These are phyloP conservation scores for Xylaria sp. DNA, from an alignment of 2,329 filamentous ascomycete genomes.

Conservation along the genomic window DNA sequence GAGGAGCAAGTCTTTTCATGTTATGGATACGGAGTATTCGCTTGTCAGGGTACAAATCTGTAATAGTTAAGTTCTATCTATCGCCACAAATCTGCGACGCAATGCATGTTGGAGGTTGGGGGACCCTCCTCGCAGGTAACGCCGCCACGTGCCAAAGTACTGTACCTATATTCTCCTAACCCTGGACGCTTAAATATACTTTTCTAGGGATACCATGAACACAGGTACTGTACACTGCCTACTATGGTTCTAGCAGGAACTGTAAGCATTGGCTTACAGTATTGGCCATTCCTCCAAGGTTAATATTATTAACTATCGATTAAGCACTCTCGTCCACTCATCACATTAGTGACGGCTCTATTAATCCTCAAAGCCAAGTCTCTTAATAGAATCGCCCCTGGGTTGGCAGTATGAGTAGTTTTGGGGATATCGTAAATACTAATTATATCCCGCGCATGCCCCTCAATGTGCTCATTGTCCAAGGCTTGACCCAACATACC, in stretches of 20 bases:
- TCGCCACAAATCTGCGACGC: constrained; percentile 33
- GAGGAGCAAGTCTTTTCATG: neutral
- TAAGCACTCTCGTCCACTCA: neutral
- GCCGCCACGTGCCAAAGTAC: constrained; percentile 39
- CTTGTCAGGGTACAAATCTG: constrained; percentile 12
- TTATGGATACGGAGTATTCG: neutral
- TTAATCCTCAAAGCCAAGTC: neutral
- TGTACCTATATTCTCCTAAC: constrained; percentile 19
- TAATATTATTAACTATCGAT: neutral
- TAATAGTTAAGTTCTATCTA: constrained; percentile 5
- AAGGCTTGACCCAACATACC: neutral
- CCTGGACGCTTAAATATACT: neutral
- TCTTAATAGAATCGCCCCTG: neutral
- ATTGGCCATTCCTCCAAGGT: neutral
- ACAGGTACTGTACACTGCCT: neutral
- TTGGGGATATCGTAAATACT: neutral
- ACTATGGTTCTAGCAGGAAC: neutral
- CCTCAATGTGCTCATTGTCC: neutral
- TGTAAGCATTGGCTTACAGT: constrained; percentile 1
- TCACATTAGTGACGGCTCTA: neutral
- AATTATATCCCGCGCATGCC: neutral
- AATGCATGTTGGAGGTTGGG: constrained; percentile 31
- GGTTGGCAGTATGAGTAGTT: neutral
- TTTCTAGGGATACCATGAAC: neutral
- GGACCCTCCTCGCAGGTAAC: constrained; percentile 40